phyloP scores from a whole-genome alignment of 768 basidiomycete species.

The Lactifluus hygrophoroides region DNA sequence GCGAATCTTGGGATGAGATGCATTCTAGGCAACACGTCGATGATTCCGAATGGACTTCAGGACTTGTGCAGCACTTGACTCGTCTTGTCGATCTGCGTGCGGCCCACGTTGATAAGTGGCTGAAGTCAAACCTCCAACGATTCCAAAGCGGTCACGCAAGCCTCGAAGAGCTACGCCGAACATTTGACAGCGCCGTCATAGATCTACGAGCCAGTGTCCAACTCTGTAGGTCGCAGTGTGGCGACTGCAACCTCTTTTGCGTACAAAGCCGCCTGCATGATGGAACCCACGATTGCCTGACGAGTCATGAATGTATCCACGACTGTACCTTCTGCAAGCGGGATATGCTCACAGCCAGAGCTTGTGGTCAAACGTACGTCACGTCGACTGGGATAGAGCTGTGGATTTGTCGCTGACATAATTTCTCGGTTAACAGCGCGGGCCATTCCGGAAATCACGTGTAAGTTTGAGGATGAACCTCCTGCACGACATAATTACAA shows the following conservation, averaged over 20 bases:
- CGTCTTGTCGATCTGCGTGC: constrained; percentile 36
- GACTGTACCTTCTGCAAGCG: constrained; percentile 38
- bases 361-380: constrained; percentile 43
- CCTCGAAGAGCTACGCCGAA: constrained; percentile 38
- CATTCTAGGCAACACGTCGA: constrained; percentile 27
- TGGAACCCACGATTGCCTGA: constrained; percentile 40
- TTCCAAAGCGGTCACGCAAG: constrained; percentile 39
- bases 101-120: constrained; percentile 43
- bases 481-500: too few species aligned
- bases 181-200: constrained; percentile 36
- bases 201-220: constrained; percentile 40
- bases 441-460: constrained; percentile 50
- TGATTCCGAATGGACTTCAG: constrained; percentile 37
- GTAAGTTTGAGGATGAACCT: too few species aligned
- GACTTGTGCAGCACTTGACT: constrained; percentile 34
- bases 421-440: constrained; percentile 32
- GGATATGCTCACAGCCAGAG: constrained; percentile 13
- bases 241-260: constrained; percentile 41
- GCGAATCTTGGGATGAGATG: constrained; percentile 28
- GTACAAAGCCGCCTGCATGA: constrained; percentile 39
- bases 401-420: neutral
- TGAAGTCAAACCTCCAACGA: constrained; percentile 38
- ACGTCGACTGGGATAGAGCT: neutral
- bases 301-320: constrained; percentile 40
- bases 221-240: constrained; percentile 43